phyloP scores from a whole-genome alignment of 2,329 filamentous ascomycete genomes.

The Xylaria sp. region DNA sequence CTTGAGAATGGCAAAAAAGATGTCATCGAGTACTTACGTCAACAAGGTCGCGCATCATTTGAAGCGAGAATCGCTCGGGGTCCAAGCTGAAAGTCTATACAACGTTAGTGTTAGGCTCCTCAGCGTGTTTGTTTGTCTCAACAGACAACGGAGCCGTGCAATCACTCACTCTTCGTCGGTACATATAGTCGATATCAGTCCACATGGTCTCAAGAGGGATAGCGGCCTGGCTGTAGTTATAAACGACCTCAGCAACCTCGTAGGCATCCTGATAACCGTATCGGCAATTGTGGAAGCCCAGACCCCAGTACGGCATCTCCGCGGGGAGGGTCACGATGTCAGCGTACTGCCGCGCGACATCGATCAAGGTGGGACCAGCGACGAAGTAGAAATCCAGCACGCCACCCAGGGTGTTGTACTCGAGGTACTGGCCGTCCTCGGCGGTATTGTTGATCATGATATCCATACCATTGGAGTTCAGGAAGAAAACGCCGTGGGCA shows the following conservation, averaged over 20 bases:
- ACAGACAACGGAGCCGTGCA: not conserved
- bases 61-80: conserved; percentile 69
- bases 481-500: conserved; percentile 73
- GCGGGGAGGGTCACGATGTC: conserved; percentile 66
- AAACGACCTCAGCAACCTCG: conserved; percentile 73
- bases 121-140: not conserved
- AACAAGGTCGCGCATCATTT: conserved; percentile 72
- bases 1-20: not conserved
- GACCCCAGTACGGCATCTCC: conserved; percentile 73
- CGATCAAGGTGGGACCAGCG: conserved; percentile 66
- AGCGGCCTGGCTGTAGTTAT: conserved; percentile 71
- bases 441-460: conserved; percentile 75
- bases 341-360: conserved; percentile 69
- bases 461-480: conserved; percentile 82
- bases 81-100: conserved; percentile 70
- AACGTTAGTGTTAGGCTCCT: conserved; percentile 30
- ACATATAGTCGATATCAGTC: conserved; percentile 74
- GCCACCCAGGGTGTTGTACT: conserved; percentile 83
- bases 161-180: conserved; percentile 56
- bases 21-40: conserved; percentile 44
- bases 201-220: conserved; percentile 78
- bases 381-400: conserved; percentile 79
- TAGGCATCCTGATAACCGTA: conserved; percentile 74
- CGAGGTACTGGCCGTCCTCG: conserved; percentile 72
- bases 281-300: conserved; percentile 71